Conservation (phyloP, 2,329 filamentous ascomycete species). For the Aspergillus novofumigatus region DNA sequence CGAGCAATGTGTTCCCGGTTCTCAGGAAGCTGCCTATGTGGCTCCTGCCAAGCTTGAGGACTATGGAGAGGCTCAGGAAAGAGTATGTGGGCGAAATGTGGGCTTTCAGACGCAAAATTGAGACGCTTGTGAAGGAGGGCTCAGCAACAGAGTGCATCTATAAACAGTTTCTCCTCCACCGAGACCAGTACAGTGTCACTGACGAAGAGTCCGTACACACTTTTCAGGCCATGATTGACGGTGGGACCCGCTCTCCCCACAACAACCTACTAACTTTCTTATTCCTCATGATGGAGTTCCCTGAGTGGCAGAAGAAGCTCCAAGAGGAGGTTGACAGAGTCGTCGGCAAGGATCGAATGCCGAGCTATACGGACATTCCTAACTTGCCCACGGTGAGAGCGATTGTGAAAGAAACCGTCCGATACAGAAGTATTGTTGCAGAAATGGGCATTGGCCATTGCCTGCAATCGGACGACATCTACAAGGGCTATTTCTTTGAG, state of each 20-base stretch:
- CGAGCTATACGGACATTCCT: conserved; percentile 1
- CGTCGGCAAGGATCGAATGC: conserved; percentile 7
- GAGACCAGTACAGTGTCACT: conserved; percentile 1
- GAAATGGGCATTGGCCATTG: conserved; percentile 5
- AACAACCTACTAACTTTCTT: conserved; percentile 2
- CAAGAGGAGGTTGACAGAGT: conserved; percentile 5
- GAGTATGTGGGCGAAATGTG: conserved; percentile 5
- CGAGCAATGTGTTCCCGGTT: neutral
- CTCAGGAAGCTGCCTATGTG: neutral
- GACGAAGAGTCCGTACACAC: conserved; percentile 4
- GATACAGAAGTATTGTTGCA: conserved; percentile 5
- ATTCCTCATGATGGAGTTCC: conserved; percentile 6
- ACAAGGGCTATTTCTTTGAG: conserved; percentile 2
- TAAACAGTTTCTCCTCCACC: conserved; percentile 2
- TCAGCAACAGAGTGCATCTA: conserved; percentile 2
- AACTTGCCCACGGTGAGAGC: conserved; percentile 4
- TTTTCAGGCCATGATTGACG: conserved; percentile 6
- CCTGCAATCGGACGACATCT: conserved; percentile 3
- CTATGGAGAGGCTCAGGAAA: conserved; percentile 2
- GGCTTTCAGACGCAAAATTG: conserved; percentile 2
- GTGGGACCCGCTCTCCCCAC: conserved; percentile 3
- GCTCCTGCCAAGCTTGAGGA: conserved; percentile 3
- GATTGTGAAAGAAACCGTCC: conserved; percentile 2
- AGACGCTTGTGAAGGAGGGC: conserved; percentile 1
- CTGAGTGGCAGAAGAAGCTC: conserved; percentile 5